phyloP scores from a whole-genome alignment of 2,329 filamentous ascomycete genomes.

The Sclerotinia minor region DNA sequence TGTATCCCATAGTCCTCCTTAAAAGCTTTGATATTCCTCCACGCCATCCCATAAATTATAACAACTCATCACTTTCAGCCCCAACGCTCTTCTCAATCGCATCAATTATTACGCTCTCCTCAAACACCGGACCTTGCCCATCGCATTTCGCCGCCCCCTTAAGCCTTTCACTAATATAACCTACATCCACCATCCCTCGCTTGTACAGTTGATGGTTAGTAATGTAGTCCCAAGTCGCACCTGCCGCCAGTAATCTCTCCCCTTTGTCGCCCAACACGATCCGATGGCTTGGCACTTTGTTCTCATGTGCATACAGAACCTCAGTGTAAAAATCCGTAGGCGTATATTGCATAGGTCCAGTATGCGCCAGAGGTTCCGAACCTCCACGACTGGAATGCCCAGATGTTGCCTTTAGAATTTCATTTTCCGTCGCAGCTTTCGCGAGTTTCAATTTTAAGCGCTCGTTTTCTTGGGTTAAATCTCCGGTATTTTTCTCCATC shows the following conservation, averaged over 20 bases:
- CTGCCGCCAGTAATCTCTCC: constrained; percentile 69
- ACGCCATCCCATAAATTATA: constrained; percentile 46
- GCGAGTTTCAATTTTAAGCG: constrained; percentile 81
- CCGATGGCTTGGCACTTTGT: constrained; percentile 67
- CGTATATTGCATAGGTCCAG: constrained; percentile 68
- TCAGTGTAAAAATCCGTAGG: constrained; percentile 71
- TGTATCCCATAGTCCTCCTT: constrained; percentile 10
- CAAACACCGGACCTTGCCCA: constrained; percentile 84
- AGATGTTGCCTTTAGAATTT: constrained; percentile 83
- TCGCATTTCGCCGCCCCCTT: constrained; percentile 77
- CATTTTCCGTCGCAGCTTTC: constrained; percentile 84
- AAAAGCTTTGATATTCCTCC: constrained; percentile 24
- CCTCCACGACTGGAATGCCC: constrained; percentile 46
- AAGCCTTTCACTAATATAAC: constrained; percentile 74
- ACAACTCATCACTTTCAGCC: constrained; percentile 75
- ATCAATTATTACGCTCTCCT: constrained; percentile 68
- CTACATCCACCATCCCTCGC: constrained; percentile 77
- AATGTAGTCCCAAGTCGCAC: constrained; percentile 87
- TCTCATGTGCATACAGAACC: constrained; percentile 59
- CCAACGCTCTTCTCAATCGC: constrained; percentile 79
- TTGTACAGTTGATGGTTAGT: constrained; percentile 76
- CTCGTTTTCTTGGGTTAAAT: constrained; percentile 80
- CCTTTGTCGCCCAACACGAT: constrained; percentile 68
- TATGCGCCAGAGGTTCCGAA: constrained; percentile 45
- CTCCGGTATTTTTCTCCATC: constrained; percentile 72